Conservation (phyloP, 495 filamentous ascomycete genomes). For the Jackrogersella minutella region DNA sequence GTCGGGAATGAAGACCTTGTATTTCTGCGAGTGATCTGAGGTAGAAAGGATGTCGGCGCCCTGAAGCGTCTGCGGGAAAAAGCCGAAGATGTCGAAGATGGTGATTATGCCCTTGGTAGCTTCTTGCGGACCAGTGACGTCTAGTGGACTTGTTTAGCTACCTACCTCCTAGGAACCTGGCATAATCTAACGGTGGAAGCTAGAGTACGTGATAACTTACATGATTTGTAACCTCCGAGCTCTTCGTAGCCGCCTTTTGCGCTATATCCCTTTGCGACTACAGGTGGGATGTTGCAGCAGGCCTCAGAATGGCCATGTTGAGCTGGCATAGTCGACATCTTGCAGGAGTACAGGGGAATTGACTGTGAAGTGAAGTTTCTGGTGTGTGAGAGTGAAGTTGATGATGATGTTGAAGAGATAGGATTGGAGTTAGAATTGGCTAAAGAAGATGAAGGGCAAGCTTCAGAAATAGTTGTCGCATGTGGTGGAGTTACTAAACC, state of each 20-base stretch:
- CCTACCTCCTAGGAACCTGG: background rate
- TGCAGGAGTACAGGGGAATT: conserved; percentile 37
- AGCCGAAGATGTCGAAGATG: conserved; percentile 79
- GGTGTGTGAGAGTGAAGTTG: background rate
- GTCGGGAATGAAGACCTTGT: conserved; percentile 74
- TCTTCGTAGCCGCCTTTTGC: conserved; percentile 71
- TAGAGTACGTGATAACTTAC: conserved; percentile 49
- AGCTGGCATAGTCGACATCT: conserved; percentile 61
- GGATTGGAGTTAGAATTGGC: conserved; percentile 16
- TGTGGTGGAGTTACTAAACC: conserved; percentile 17
- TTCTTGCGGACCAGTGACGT: conserved; percentile 66
- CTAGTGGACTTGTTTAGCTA: conserved; percentile 44
- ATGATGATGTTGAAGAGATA: conserved; percentile 4
- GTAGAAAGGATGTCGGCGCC: conserved; percentile 74
- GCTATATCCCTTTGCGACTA: conserved; percentile 66
- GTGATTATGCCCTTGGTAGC: conserved; percentile 67
- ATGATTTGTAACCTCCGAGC: conserved; percentile 73
- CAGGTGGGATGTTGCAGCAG: conserved; percentile 77
- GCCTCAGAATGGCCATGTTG: conserved; percentile 66
- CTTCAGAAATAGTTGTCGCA: conserved; percentile 9
- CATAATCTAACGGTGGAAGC: background rate
- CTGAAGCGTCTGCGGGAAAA: conserved; percentile 72
- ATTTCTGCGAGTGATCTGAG: conserved; percentile 61
- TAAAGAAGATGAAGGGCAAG: conserved; percentile 8
- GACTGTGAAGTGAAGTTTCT: conserved; percentile 8